Evolutionary conservation across 1,284 basidiomycete species (phyloP).

Genomic region (Moesziomyces globuligerus): DNA sequence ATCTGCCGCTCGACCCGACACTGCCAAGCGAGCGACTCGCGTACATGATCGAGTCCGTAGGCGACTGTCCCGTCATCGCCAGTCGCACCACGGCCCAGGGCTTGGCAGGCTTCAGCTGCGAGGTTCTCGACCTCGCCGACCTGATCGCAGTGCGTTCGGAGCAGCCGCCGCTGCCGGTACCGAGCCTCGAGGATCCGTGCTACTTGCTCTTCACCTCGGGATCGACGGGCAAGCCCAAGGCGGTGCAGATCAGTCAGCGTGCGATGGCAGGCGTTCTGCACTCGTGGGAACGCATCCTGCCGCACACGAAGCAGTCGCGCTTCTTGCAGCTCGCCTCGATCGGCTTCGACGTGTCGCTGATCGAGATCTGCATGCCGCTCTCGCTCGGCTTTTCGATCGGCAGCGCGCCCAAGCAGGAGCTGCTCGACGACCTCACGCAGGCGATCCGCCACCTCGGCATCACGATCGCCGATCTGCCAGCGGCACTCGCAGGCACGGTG

Average conservation of each 20-base stretch:
- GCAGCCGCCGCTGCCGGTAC: conserved; percentile 5
- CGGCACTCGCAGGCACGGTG: conserved; percentile 61
- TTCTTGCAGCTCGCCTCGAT: conserved; percentile 64
- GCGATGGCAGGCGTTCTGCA: conserved; percentile 59
- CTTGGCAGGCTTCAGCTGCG: conserved; percentile 17
- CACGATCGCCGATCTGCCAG: conserved; percentile 63
- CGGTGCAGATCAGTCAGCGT: conserved; percentile 60
- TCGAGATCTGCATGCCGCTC: conserved; percentile 65
- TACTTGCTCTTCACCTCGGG: conserved; percentile 65
- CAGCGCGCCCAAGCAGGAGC: conserved; percentile 58
- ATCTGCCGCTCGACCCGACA: conserved; percentile 62
- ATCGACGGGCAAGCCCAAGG: conserved; percentile 63
- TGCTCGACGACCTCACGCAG: conserved; percentile 58
- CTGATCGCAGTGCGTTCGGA: conserved; percentile 2
- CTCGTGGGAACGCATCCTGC: conserved; percentile 63
- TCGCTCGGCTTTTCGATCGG: conserved; percentile 61
- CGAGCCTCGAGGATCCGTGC: conserved; percentile 40
- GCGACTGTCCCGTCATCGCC: conserved; percentile 32
- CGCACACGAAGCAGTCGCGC: conserved; percentile 45
- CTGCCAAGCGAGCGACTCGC: conserved; percentile 56
- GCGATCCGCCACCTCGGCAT: conserved; percentile 57
- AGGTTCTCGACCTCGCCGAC: conserved; percentile 29
- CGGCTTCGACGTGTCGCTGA: conserved; percentile 64
- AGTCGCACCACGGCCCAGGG: conserved; percentile 14
- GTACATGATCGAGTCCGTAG: conserved; percentile 60